phyloP scores from a whole-genome alignment of 2,329 filamentous ascomycete genomes.

The Aspergillus cejpii region DNA sequence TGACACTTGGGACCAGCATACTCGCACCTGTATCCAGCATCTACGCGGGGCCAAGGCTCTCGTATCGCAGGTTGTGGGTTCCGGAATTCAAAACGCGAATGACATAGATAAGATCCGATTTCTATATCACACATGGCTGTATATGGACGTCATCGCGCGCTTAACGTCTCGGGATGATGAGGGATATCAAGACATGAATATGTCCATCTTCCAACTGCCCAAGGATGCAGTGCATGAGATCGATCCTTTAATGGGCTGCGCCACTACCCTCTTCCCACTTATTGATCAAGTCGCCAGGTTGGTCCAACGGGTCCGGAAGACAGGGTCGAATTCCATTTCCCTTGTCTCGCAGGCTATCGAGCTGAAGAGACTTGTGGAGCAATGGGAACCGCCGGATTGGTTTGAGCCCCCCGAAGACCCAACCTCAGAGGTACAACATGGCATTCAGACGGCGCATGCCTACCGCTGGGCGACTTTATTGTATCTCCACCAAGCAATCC shows the following conservation, averaged over 20 bases:
- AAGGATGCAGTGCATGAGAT: constrained; percentile 49
- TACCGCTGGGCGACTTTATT: constrained; percentile 62
- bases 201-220: constrained; percentile 37
- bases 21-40: constrained; percentile 62
- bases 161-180: constrained; percentile 57
- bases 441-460: constrained; percentile 60
- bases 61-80: constrained; percentile 53
- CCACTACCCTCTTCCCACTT: constrained; percentile 59
- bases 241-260: constrained; percentile 67
- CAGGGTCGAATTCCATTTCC: constrained; percentile 51
- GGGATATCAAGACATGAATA: constrained; percentile 44
- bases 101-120: constrained; percentile 56
- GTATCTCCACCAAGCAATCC: constrained; percentile 62
- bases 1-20: constrained; percentile 65
- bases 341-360: constrained; percentile 57
- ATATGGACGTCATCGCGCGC: constrained; percentile 66
- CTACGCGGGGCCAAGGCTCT: constrained; percentile 60
- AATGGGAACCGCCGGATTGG: constrained; percentile 53
- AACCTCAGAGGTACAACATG: constrained; percentile 55
- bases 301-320: constrained; percentile 55
- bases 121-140: constrained; percentile 65
- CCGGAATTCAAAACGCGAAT: constrained; percentile 37
- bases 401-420: constrained; percentile 60
- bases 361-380: constrained; percentile 54
- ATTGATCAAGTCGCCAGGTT: constrained; percentile 61